phyloP scores from a whole-genome alignment of 2,329 filamentous ascomycete genomes.

The Clonostachys chloroleuca region DNA sequence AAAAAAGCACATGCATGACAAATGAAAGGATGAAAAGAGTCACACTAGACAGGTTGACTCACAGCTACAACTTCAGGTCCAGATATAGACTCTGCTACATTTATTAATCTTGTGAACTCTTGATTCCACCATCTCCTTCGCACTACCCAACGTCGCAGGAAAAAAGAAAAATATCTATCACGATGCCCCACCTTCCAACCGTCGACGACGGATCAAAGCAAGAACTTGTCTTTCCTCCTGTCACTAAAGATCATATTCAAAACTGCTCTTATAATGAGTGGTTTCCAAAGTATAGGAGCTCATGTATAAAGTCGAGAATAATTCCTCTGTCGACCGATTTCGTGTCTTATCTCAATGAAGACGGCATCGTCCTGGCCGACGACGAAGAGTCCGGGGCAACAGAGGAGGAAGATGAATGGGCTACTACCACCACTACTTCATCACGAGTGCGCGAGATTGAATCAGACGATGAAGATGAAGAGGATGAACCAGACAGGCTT shows the following conservation, averaged over 20 bases:
- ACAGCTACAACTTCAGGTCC: too few species aligned
- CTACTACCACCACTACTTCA: conserved; percentile 19
- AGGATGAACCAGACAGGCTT: conserved; percentile 28
- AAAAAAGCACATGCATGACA: too few species aligned
- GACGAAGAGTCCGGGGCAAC: conserved; percentile 50
- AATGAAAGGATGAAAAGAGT: too few species aligned
- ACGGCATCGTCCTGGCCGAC: conserved; percentile 84
- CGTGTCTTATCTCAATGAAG: conserved; percentile 81
- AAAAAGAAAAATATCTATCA: neutral
- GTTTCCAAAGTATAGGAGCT: conserved; percentile 78
- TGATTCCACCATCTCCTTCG: too few species aligned
- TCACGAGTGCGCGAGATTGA: conserved; percentile 28
- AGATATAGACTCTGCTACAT: too few species aligned
- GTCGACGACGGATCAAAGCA: conserved; percentile 9
- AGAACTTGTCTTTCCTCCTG: conserved; percentile 69
- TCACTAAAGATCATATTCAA: conserved; percentile 81
- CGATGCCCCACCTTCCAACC: conserved; percentile 27
- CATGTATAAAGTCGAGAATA: conserved; percentile 81
- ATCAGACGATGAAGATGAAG: conserved; percentile 46
- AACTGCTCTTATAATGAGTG: conserved; percentile 93
- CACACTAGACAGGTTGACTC: too few species aligned
- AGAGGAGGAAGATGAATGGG: conserved; percentile 51
- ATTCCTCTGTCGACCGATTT: conserved; percentile 74
- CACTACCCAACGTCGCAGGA: too few species aligned
- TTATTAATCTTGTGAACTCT: too few species aligned